phyloP scores from a whole-genome alignment of 305 asterid species.

The Solanum chacoense region DNA sequence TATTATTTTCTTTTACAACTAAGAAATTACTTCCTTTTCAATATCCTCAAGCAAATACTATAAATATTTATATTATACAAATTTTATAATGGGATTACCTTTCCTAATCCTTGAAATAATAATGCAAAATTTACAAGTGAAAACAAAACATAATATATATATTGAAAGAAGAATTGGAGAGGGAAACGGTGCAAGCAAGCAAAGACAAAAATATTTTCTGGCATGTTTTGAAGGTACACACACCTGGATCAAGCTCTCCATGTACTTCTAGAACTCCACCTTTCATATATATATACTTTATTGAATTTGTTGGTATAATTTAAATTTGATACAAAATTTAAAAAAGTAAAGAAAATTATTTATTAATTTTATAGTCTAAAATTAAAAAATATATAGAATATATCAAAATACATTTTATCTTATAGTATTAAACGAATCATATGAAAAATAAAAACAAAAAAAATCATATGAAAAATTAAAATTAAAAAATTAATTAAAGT shows the following conservation, averaged over 20 bases:
- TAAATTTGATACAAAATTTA: no score
- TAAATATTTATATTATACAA: not conserved
- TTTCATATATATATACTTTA: no score
- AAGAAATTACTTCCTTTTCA: not conserved
- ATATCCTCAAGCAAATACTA: not conserved
- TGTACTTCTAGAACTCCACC: not conserved
- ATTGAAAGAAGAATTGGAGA: not conserved
- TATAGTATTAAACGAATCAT: no score
- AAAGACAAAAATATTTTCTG: not conserved
- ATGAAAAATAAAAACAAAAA: no score
- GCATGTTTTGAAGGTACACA: not conserved
- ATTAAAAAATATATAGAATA: no score
- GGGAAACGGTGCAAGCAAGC: not conserved
- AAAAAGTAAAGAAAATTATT: no score
- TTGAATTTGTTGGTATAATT: no score
- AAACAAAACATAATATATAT: no score
- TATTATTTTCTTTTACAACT: not conserved
- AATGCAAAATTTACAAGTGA: not conserved
- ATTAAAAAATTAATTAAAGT: no score
- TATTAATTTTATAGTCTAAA: fast-evolving
- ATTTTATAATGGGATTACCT: not conserved
- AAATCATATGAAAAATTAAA: no score
- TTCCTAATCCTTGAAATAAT: not conserved
- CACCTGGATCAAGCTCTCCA: not conserved
- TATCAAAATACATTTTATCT: no score